Conservation (phyloP, 31 red algal genomes). For the Porphyra umbilicalis region DNA sequence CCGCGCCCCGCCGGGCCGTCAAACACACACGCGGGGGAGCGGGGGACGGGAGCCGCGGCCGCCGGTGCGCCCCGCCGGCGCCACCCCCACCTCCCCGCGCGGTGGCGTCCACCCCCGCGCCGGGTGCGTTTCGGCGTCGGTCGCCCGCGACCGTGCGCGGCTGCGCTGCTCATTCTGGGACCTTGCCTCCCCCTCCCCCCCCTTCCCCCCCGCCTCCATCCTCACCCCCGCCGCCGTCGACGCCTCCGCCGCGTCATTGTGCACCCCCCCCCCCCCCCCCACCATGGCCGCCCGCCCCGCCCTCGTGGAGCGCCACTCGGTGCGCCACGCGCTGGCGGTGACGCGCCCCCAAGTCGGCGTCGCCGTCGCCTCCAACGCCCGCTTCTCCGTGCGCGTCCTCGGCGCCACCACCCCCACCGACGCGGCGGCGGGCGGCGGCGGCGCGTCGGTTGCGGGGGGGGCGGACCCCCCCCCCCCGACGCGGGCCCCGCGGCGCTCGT, state of each 20-base stretch:
- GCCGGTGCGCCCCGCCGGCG: too few relatives aligned
- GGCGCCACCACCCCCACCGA: slow-evolving; percentile 4
- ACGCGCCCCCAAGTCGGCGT: slow-evolving; percentile 24
- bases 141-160: too few relatives aligned
- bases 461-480: background rate
- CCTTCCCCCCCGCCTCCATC: background rate
- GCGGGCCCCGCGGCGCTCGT: slow-evolving; percentile 17
- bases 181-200: background rate
- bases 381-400: slow-evolving; percentile 55
- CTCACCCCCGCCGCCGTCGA: background rate
- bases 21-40: too few relatives aligned
- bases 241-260: background rate
- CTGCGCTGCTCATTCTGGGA: too few relatives aligned
- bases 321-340: slow-evolving; percentile 45
- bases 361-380: slow-evolving; percentile 31
- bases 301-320: slow-evolving; percentile 38
- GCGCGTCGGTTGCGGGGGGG: background rate
- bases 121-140: too few relatives aligned
- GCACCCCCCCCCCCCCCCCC: background rate
- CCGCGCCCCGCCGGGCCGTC: too few relatives aligned
- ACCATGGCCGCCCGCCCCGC: slow-evolving; percentile 10
- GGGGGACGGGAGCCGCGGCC: too few relatives aligned
- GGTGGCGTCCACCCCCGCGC: too few relatives aligned
- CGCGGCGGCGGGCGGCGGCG: background rate
- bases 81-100: too few relatives aligned